phyloP scores from a whole-genome alignment of 2,329 filamentous ascomycete species.

The Colletotrichum destructivum region DNA sequence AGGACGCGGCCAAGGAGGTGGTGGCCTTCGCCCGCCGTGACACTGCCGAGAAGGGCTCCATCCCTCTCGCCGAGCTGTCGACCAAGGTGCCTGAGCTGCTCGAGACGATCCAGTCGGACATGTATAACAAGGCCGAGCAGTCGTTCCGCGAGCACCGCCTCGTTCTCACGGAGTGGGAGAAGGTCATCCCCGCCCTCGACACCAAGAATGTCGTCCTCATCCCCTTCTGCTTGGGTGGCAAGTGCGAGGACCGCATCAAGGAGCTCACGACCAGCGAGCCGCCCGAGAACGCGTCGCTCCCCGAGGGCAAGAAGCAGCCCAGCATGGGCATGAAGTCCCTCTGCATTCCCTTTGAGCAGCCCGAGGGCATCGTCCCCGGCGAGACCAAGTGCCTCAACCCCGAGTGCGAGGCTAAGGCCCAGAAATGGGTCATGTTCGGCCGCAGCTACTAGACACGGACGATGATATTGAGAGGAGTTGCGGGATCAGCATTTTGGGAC shows the following conservation, averaged over 20 bases:
- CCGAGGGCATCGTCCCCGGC: slow-evolving; percentile 81
- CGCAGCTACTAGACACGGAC: slow-evolving; percentile 70
- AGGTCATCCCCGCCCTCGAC: slow-evolving; percentile 92
- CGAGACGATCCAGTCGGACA: slow-evolving; percentile 89
- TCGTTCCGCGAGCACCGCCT: slow-evolving; percentile 87
- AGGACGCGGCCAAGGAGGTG: slow-evolving; percentile 88
- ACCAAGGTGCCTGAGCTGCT: slow-evolving; percentile 85
- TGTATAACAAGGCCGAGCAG: slow-evolving; percentile 82
- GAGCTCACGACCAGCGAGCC: slow-evolving; percentile 83
- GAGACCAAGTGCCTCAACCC: slow-evolving; percentile 95
- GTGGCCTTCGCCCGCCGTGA: slow-evolving; percentile 92
- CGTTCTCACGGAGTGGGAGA: slow-evolving; percentile 87
- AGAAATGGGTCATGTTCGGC: slow-evolving; percentile 95
- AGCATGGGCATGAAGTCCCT: slow-evolving; percentile 78
- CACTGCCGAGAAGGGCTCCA: slow-evolving; percentile 84
- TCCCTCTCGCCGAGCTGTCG: slow-evolving; percentile 81
- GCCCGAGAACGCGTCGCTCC: slow-evolving; percentile 57
- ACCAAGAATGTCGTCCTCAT: slow-evolving; percentile 94
- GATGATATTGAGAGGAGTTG: slow-evolving; percentile 39
- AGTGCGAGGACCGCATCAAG: slow-evolving; percentile 96
- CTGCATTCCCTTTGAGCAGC: slow-evolving; percentile 86
- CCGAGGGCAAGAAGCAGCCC: slow-evolving; percentile 68
- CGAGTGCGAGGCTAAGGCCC: slow-evolving; percentile 81
- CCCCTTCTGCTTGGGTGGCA: slow-evolving; percentile 84
- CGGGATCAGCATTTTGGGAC: slow-evolving; percentile 38